Evolutionary conservation across 352 stramenopile species (phyloP), one percentile per base, ranked within the genome.

Genomic region (Phytopythium sindhum): DNA sequence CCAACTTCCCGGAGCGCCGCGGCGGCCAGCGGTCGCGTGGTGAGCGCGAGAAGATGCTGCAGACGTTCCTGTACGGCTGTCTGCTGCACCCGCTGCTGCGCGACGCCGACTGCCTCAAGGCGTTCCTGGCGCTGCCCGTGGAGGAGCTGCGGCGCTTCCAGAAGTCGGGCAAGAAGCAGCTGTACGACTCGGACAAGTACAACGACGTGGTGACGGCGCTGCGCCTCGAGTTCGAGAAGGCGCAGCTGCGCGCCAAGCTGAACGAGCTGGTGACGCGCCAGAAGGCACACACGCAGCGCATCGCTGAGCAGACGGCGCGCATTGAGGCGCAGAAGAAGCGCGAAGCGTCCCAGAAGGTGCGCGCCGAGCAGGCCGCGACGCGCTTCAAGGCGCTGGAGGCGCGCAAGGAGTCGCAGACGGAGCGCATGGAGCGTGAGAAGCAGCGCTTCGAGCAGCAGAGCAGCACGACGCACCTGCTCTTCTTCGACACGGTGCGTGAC

Each of bases 181-280:
- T 93, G 55, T 92, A 92, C 69, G 77, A 90, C 57, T 86, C 72
- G 10, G 81, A 90, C 57, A 85, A 92, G 76, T 95, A 91, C 80
- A 87, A 78, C 58, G 71, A 72, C n/a, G 33, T 95, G 19, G 79
- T 92, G 58, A 89, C 88, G 56, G 79, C 82, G 45, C 65, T 95
- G 45, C 86, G 84, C 54, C 74, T 95, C 33, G 85, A 95, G 70
- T 76, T 95, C 23, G 84, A 95, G 76, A 91, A 93, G 67, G 84
- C 84, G 0, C 86, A 95, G 73, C 87, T 95, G 60, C 84, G 85
- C 21, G 73, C 69, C 61, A 95, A 93, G 73, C 72, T 93, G 21
- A 88, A 91, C 33, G 82, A 71, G 33, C 72, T 95, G 1, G 74
- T 73, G 10, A 65, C 72, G 42, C 86, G 86, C 44, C 78, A 91